Evolutionary conservation across 108 stramenopile species (phyloP), one percentile per base, ranked within the genome.

Genomic region (Cyclotella kingstonii): DNA sequence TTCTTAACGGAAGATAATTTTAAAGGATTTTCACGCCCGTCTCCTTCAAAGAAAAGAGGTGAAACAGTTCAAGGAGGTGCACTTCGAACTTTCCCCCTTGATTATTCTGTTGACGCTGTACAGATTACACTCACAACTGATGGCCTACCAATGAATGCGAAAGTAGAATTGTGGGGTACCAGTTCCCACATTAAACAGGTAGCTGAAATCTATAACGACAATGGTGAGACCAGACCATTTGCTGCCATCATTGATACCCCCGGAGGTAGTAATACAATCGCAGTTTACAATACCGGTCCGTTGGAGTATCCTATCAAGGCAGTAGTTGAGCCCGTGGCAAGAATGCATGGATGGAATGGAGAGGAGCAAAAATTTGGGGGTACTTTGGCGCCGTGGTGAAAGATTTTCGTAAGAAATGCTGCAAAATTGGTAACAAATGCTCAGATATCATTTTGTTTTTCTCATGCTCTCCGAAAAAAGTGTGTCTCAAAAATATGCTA

Each of bases 161-260:
- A 60, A 33, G 70, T 77, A 14, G 76, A 77, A 57, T 34, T 77
- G 38, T 66, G 68, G 75, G 69, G 70, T 10, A 70, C 69, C 5
- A 21, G 25, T 6, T 34, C 40, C 5, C 68, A 69, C 27, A 65
- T 64, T 27, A 76, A 76, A 31, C 75, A 76, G 42, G 49, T 76
- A 33, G 70, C 70, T 3, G 76, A 77, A 22, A 54, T 77, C 7
- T 77, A 77, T 41, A 77, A 70, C 53, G 68, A 77, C 23, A 57
- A 76, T 18, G 76, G 76, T 10, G 34, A 44, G 23, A 58, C 15
- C 9, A 43, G 75, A 25, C 75, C 75, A 9, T 77, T 77, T 34
- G 29, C 58, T 1, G 62, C 56, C n/a, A 71, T 70, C 29, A 39
- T 77, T 17, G 68, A 69, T 48, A 36, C 56, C 7, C 76, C 76